phyloP scores from a whole-genome alignment of 371 early-diverging fungal genomes.

The Choanephora cucurbitarum region DNA sequence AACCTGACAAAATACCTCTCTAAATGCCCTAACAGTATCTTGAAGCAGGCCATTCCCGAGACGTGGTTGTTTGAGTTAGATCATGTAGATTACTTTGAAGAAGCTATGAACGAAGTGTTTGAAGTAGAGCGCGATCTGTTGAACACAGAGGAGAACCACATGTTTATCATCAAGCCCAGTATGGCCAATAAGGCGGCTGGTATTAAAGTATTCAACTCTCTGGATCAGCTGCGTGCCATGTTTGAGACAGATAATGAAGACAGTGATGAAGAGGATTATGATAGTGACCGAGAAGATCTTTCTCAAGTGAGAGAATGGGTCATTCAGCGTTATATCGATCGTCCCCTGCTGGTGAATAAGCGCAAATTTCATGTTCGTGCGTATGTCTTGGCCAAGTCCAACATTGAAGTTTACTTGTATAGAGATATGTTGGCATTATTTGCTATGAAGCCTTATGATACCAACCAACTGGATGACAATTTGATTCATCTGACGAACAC shows the following conservation, averaged over 20 bases:
- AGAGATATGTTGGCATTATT: conserved; percentile 72
- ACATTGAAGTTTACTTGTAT: conserved; percentile 64
- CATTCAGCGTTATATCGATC: conserved; percentile 65
- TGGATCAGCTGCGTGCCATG: conserved; percentile 50
- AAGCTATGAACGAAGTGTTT: conserved; percentile 71
- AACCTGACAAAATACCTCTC: conserved; percentile 59
- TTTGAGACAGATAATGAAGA: conserved; percentile 49
- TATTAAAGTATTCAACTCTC: conserved; percentile 65
- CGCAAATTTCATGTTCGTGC: conserved; percentile 78
- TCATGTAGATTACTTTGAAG: conserved; percentile 72
- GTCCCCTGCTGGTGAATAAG: conserved; percentile 59
- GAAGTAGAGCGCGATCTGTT: conserved; percentile 65
- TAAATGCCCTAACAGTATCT: conserved; percentile 59
- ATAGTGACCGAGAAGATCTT: conserved; percentile 36
- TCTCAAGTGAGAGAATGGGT: conserved; percentile 74
- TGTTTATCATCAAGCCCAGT: conserved; percentile 74
- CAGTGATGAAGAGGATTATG: conserved; percentile 27
- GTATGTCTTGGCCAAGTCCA: conserved; percentile 69
- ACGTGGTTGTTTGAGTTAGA: conserved; percentile 75
- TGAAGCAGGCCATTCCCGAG: conserved; percentile 59
- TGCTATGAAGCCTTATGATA: conserved; percentile 58
- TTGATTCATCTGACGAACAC: conserved; percentile 73
- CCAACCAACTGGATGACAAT: conserved; percentile 44
- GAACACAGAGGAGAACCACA: conserved; percentile 22
- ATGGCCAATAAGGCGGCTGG: conserved; percentile 71